Conservation (phyloP, 2,329 filamentous ascomycete genomes). For the Calonectria crousiana region DNA sequence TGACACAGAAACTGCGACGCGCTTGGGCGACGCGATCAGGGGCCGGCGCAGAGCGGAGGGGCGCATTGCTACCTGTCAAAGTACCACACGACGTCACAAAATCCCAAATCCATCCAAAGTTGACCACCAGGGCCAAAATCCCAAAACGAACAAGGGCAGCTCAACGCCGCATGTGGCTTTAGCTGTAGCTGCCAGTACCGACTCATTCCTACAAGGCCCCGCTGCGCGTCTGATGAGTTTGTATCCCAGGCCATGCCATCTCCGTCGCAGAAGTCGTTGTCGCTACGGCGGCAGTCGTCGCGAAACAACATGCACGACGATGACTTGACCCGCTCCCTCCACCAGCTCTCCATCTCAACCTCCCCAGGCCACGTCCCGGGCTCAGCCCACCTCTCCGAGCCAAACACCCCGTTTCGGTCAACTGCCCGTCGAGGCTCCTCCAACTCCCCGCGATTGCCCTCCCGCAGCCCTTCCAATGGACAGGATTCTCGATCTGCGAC, state of each 20-base stretch:
- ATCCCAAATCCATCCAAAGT: constrained; percentile 20
- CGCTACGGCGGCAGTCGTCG: constrained; percentile 51
- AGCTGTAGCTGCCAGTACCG: neutral
- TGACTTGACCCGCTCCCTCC: constrained; percentile 57
- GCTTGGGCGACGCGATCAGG: constrained; percentile 24
- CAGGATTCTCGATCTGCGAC: constrained; percentile 61
- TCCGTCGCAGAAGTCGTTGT: constrained; percentile 43
- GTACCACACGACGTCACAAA: constrained; percentile 25
- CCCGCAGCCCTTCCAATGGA: constrained; percentile 57
- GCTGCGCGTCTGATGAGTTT: constrained; percentile 30
- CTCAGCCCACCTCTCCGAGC: constrained; percentile 52
- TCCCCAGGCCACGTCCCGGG: constrained; percentile 45
- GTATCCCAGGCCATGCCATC: constrained; percentile 44
- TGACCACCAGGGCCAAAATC: constrained; percentile 1
- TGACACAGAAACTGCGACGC: constrained; percentile 15
- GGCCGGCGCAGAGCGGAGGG: constrained; percentile 25
- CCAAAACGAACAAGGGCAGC: constrained; percentile 20
- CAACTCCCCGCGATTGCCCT: constrained; percentile 48
- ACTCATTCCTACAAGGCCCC: constrained; percentile 6
- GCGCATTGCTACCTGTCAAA: constrained; percentile 7
- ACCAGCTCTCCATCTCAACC: constrained; percentile 57
- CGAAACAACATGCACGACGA: constrained; percentile 46
- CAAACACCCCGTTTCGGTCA: constrained; percentile 53
- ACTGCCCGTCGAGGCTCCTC: constrained; percentile 49
- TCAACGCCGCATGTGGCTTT: constrained; percentile 11